Conservation (phyloP, 2,329 filamentous ascomycete species). For the Blumeria hordei region DNA sequence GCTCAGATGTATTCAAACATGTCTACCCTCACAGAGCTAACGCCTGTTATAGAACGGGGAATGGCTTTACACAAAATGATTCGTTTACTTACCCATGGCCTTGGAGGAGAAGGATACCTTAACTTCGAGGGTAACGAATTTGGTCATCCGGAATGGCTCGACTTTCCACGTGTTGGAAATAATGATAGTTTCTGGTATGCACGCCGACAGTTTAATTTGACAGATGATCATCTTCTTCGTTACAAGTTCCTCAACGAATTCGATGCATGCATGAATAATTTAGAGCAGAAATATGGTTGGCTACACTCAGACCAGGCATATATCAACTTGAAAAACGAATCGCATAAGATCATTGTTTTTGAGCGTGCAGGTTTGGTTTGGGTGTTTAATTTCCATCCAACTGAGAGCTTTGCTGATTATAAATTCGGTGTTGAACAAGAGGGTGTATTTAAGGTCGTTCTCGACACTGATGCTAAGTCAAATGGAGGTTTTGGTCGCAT, state of each 20-base stretch:
- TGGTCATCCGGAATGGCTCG: constrained; percentile 94
- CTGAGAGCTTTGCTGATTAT: constrained; percentile 72
- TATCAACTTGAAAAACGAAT: constrained; percentile 80
- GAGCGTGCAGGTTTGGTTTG: constrained; percentile 78
- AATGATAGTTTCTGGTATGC: constrained; percentile 88
- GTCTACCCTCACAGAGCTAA: constrained; percentile 66
- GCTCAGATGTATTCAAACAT: constrained; percentile 96
- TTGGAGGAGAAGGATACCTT: constrained; percentile 89
- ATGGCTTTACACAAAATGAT: constrained; percentile 96
- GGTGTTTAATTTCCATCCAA: constrained; percentile 88
- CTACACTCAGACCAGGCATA: constrained; percentile 67
- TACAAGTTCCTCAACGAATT: constrained; percentile 89
- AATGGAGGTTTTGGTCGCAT: constrained; percentile 65
- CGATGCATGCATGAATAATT: constrained; percentile 72
- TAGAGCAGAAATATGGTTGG: constrained; percentile 81
- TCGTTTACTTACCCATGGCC: constrained; percentile 66
- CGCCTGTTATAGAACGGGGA: constrained; percentile 69
- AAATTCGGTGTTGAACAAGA: constrained; percentile 64
- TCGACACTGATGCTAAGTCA: constrained; percentile 54
- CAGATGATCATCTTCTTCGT: constrained; percentile 62
- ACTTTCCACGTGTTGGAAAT: constrained; percentile 88
- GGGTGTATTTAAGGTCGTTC: constrained; percentile 67
- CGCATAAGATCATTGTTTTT: constrained; percentile 86
- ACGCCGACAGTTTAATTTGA: constrained; percentile 75
- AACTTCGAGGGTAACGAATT: constrained; percentile 99